These are phyloP conservation scores for Gardenia jasminoides DNA, from an alignment of 257 asterid genomes.

Conservation along the genomic window DNA sequence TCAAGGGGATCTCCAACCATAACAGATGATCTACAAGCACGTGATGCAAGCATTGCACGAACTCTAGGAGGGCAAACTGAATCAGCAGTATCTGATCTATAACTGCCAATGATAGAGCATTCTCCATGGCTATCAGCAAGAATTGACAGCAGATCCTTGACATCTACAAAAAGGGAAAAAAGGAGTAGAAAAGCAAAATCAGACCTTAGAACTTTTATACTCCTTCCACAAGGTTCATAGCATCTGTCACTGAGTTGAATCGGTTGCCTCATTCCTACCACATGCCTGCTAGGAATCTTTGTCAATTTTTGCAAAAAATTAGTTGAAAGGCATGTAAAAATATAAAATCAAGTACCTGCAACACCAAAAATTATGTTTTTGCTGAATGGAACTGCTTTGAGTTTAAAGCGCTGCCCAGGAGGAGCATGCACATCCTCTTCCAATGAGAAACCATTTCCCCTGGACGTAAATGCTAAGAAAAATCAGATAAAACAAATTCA, in stretches of 20 bases:
- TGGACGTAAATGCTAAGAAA: conserved; percentile 30
- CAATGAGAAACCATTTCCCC: conserved; percentile 86
- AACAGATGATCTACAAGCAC: conserved; percentile 90
- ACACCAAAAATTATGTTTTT: conserved; percentile 82
- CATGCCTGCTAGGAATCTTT: neutral
- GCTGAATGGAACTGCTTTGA: conserved; percentile 97
- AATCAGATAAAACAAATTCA: conserved; percentile 8
- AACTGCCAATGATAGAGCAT: conserved; percentile 70
- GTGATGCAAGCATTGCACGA: conserved; percentile 92
- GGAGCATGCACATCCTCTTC: conserved; percentile 85
- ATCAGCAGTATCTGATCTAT: conserved; percentile 62
- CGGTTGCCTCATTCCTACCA: conserved; percentile 8
- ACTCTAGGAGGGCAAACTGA: conserved; percentile 93
- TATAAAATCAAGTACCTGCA: conserved; percentile 45
- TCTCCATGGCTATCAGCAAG: conserved; percentile 83
- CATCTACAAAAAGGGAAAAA: conserved; percentile 44
- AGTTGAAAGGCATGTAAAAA: neutral
- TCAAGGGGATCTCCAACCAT: conserved; percentile 94
- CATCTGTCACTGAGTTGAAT: neutral
- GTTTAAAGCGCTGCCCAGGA: conserved; percentile 71
- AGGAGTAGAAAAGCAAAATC: neutral
- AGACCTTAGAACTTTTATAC: neutral
- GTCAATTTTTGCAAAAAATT: neutral
- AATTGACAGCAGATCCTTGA: conserved; percentile 75
- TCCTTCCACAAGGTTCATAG: neutral